A percentile compares a stretch with the other conserved stretches of the same genome.
phyloP scores from a whole-genome alignment of 345 rosid species.

The Brassica incana region DNA sequence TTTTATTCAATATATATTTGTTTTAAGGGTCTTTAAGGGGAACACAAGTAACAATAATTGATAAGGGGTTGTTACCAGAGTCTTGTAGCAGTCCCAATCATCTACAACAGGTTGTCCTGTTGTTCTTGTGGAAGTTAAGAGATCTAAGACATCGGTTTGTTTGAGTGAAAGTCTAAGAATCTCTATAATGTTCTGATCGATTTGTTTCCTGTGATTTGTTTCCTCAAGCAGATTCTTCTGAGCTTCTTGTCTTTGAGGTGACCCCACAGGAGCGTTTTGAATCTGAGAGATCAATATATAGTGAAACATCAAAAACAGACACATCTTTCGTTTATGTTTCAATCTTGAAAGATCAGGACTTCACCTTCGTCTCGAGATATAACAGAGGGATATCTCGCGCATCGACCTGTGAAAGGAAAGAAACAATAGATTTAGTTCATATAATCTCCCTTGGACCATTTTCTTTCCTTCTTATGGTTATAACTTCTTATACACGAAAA shows the following conservation, averaged over 20 bases:
- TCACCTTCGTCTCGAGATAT: too few species aligned
- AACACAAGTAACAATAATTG: background rate
- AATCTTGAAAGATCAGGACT: too few species aligned
- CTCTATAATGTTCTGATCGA: too few species aligned
- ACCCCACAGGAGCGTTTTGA: slow-evolving; percentile 38
- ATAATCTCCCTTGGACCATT: too few species aligned
- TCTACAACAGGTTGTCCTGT: slow-evolving; percentile 56
- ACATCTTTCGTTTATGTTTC: too few species aligned
- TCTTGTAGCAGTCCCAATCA: slow-evolving; percentile 66
- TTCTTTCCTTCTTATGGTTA: too few species aligned
- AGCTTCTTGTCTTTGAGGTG: slow-evolving; percentile 48
- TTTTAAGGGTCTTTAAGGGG: background rate
- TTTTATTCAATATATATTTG: background rate
- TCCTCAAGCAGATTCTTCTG: slow-evolving; percentile 32
- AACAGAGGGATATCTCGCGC: too few species aligned
- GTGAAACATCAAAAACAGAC: background rate
- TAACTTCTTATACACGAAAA: too few species aligned
- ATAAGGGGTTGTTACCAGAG: slow-evolving; percentile 38
- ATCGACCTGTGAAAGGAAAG: too few species aligned
- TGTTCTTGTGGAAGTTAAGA: slow-evolving; percentile 42
- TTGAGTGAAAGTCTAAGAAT: slow-evolving; percentile 41
- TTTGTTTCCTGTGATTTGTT: background rate
- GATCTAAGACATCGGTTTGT: slow-evolving; percentile 25
- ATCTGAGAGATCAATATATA: slow-evolving; percentile 35
- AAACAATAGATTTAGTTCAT: too few species aligned